A percentile compares a stretch with the other conserved stretches of the same genome.
These are phyloP conservation scores for Aspergillus incahuasiensis DNA, from an alignment of 495 filamentous ascomycete genomes.

Conservation along the genomic window DNA sequence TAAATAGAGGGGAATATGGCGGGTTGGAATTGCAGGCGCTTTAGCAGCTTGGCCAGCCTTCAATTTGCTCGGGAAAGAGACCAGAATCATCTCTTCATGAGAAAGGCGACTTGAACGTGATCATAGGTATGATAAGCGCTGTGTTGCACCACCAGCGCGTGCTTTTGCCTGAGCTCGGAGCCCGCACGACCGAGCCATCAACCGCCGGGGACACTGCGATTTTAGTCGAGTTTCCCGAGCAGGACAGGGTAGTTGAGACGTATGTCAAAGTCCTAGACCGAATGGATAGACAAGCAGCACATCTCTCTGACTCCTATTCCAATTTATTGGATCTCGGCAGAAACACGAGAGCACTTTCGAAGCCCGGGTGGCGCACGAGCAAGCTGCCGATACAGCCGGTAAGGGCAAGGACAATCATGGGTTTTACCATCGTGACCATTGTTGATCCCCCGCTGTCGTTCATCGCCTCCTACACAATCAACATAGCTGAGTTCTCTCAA, in stretches of 20 bases:
- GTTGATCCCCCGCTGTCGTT: background rate
- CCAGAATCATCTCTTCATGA: too few relatives aligned
- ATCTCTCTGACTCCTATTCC: background rate
- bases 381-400: background rate
- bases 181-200: too few relatives aligned
- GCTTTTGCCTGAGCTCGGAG: too few relatives aligned
- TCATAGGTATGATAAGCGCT: too few relatives aligned
- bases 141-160: too few relatives aligned
- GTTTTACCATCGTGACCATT: background rate
- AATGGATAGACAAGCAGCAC: background rate
- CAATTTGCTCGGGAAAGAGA: too few relatives aligned
- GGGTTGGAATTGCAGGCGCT: too few relatives aligned
- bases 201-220: too few relatives aligned
- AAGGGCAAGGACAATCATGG: background rate
- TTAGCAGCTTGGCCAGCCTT: too few relatives aligned
- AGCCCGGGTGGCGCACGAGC: background rate
- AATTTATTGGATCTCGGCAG: background rate
- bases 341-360: background rate
- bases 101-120: background rate
- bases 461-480: background rate
- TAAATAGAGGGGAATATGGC: too few relatives aligned
- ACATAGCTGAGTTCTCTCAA: background rate
- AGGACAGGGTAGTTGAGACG: background rate
- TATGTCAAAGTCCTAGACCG: background rate
- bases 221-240: background rate